A percentile compares a stretch with the other conserved stretches of the same genome.
These are phyloP conservation scores for Pseudoperonospora humuli DNA, from an alignment of 352 stramenopile species.

Conservation along the genomic window DNA sequence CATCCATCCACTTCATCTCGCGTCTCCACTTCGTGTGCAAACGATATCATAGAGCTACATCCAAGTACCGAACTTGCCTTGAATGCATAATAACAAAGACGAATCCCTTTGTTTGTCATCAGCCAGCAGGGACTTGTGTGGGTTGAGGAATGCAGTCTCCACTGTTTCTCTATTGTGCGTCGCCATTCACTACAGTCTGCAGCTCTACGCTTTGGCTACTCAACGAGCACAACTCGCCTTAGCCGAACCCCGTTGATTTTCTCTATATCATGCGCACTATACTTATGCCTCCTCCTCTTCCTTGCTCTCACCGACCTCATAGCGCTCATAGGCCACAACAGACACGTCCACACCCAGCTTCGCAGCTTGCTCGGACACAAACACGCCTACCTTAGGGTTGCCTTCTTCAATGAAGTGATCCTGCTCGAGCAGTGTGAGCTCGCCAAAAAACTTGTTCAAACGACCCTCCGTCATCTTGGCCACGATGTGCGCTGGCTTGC, in stretches of 20 bases:
- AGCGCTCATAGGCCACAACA: constrained; percentile 65
- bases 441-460: constrained; percentile 91
- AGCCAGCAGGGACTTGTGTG: background rate
- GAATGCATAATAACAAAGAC: constrained; percentile 4
- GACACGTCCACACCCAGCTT: constrained; percentile 61
- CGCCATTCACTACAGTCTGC: background rate
- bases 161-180: constrained; percentile 16
- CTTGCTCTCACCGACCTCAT: constrained; percentile 57
- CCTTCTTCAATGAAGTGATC: constrained; percentile 92
- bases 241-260: background rate
- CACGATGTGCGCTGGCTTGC: constrained; percentile 88
- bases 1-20: background rate
- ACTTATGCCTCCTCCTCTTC: constrained; percentile 39
- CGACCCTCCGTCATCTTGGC: constrained; percentile 93
- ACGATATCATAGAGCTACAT: constrained; percentile 17
- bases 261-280: constrained; percentile 6
- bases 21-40: constrained; percentile 19
- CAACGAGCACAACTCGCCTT: constrained; percentile 2
- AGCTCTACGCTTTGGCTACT: constrained; percentile 3
- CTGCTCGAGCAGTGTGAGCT: constrained; percentile 90
- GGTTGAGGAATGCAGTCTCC: constrained; percentile 7
- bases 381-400: constrained; percentile 78
- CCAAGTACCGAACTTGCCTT: background rate
- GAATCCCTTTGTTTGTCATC: background rate
- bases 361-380: constrained; percentile 53